Evolutionary conservation across 2,329 filamentous ascomycete genomes (phyloP).

Genomic region (Colletotrichum lindemuthianum): DNA sequence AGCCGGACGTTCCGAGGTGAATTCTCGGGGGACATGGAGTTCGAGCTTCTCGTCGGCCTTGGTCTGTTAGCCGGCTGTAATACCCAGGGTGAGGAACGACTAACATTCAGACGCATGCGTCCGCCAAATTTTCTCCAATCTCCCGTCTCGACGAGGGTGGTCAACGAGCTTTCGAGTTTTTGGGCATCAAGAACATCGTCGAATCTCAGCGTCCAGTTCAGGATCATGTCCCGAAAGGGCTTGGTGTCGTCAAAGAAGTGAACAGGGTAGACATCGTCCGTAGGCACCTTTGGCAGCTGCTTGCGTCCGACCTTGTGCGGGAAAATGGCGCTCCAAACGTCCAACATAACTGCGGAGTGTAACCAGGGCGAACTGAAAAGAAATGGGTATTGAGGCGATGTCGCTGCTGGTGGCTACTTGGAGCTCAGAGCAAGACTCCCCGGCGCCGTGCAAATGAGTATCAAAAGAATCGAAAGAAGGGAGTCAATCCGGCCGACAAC

Average conservation of each 20-base stretch:
- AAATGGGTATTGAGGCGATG: not conserved
- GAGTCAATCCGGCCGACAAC: slow-evolving; percentile 26
- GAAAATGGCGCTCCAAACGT: slow-evolving; percentile 19
- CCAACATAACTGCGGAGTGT: slow-evolving; percentile 3
- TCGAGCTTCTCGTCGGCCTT: slow-evolving; percentile 42
- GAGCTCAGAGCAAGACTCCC: slow-evolving; percentile 25
- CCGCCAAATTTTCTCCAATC: slow-evolving; percentile 60
- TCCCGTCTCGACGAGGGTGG: slow-evolving; percentile 50
- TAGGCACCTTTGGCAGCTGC: slow-evolving; percentile 27
- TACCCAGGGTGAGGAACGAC: not conserved
- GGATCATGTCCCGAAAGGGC: slow-evolving; percentile 39
- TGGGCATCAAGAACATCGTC: slow-evolving; percentile 57
- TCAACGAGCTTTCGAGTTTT: slow-evolving; percentile 48
- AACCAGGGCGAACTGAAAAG: not conserved
- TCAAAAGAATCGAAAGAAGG: not conserved
- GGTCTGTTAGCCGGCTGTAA: not conserved
- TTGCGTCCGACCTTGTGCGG: slow-evolving; percentile 6
- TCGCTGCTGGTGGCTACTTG: slow-evolving; percentile 5
- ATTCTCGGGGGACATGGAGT: slow-evolving; percentile 45
- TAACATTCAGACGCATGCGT: slow-evolving; percentile 52
- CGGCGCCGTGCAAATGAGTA: slow-evolving; percentile 8
- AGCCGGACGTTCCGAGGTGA: slow-evolving; percentile 47
- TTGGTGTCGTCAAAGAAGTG: slow-evolving; percentile 45
- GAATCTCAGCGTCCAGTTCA: slow-evolving; percentile 52
- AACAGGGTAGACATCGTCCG: slow-evolving; percentile 44